phyloP scores from a whole-genome alignment of 2,329 filamentous ascomycete genomes.

The Neonectria neomacrospora region DNA sequence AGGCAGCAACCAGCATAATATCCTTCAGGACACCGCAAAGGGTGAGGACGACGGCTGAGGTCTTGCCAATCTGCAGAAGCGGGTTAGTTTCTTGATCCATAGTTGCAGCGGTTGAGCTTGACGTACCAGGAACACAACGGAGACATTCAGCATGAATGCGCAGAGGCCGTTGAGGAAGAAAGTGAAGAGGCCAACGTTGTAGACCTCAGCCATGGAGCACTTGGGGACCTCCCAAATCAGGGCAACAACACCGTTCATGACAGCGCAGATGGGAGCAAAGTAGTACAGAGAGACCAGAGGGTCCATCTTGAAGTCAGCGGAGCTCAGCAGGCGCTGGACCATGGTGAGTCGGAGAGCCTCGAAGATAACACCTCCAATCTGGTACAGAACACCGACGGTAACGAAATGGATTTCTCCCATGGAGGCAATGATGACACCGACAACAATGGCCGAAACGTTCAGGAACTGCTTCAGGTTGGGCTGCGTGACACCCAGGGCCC shows the following conservation, averaged over 20 bases:
- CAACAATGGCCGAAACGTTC: constrained; percentile 93
- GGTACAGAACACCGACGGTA: constrained; percentile 80
- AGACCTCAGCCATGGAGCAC: constrained; percentile 75
- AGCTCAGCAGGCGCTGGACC: constrained; percentile 85
- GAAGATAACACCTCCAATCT: constrained; percentile 81
- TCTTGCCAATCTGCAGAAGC: constrained; percentile 81
- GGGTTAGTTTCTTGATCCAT: constrained; percentile 40
- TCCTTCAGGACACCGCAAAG: constrained; percentile 91
- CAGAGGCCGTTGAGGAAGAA: constrained; percentile 81
- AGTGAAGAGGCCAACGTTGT: constrained; percentile 77
- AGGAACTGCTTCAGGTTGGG: constrained; percentile 87
- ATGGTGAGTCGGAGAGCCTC: constrained; percentile 86
- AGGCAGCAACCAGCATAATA: constrained; percentile 82
- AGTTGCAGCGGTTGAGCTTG: too few species aligned
- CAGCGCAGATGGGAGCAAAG: constrained; percentile 85
- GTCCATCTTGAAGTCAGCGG: constrained; percentile 91
- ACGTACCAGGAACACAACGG: constrained; percentile 85
- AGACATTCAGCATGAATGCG: constrained; percentile 85
- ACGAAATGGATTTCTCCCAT: constrained; percentile 96
- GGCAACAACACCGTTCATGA: constrained; percentile 81
- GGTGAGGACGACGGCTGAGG: constrained; percentile 85
- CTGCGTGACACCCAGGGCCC: constrained; percentile 85
- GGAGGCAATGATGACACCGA: constrained; percentile 94
- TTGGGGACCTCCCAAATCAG: constrained; percentile 78
- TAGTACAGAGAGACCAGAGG: constrained; percentile 90